Evolutionary conservation across 164 flowering plant species (phyloP), one percentile per base, ranked within the genome.

Genomic region (Piper longum): DNA sequence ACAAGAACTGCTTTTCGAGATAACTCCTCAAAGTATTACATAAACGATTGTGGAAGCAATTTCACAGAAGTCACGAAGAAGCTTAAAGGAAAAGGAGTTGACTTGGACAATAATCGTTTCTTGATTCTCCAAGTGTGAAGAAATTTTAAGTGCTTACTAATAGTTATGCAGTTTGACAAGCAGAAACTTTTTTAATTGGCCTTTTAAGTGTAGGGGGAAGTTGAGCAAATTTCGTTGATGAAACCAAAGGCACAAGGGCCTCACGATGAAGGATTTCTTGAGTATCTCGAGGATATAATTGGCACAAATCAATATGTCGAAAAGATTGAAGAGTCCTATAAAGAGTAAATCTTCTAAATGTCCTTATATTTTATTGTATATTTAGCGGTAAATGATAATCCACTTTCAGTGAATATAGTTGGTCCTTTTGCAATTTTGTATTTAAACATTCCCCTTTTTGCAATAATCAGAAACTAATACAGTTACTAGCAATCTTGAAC

Each of bases 181-280:
- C 14, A 56, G 7, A 19, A 11, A 41, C 58, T n/a, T 60, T 1
- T 62, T 58, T 51, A 18, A 44, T 39, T 62, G 14, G 42, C 7
- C 41, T 11, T 1, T 41, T 41, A 17, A 7, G 41, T 60, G 56
- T 62, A 93, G 99, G 99, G 99, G 43, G 99, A 93, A 76, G 99
- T 93, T 54, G 99, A 93, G 73, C 99, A 93, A 72, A 93, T 93
- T 68, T 93, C 99, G 44, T 65, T 93, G 75, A 93, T 93, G 99
- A 93, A 88, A 79, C 99, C 97, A 14, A 93, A 87, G 77, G 84
- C 87, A 14, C 96, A 90, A 79, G 95, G 96, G 59, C 89, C 87
- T 18, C 99, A 90, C 70, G 97, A 93, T 75, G 96, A 90, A 80
- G 97, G 97, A 18, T 93, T 93, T 74, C 89, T 93, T 56, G 99